Base-by-base conservation (phyloP, 2,329 filamentous ascomycete species). In the Neofusicoccum kwambonambiense region DNA sequence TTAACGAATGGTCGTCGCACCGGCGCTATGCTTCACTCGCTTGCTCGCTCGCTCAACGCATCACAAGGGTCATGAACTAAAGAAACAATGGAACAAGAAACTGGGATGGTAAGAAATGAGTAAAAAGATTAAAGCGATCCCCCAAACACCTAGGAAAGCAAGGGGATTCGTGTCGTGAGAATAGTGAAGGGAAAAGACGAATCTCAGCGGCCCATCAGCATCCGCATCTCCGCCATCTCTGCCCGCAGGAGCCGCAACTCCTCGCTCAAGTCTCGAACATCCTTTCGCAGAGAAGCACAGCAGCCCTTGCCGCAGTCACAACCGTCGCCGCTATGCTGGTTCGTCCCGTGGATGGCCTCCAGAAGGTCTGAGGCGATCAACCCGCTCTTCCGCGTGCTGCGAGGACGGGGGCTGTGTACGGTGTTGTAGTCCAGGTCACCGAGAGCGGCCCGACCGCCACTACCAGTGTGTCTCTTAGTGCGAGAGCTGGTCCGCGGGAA, bases 261-360 rank as follows among this genome's bases (percentile, higher is more conserved):
- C 6, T 60, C 63, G 9, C 45, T 27, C 27, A 65, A 22, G 9
- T 13, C 31, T 12, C 39, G n/a, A 4, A 60, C 27, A 1, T 65
- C 63, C 17, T 44, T 41, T 12, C 63, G 47, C 13, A 65, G 42
- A 13, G 45, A n/a, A 3, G 45, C 39, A n/a, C 63, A 65, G 42
- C 63, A 65, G 2, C 31, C n/a, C n/a, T 42, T 60, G 22, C 63
- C 63, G n/a, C 63, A 65, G 15, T 65, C 63, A n/a, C 63, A 65
- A 4, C 27, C n/a, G 17, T 60, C 27, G n/a, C 19, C 31, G 31
- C 13, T 31, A 1, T 60, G 42, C 15, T 60, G 34, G 19, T 50
- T 45, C 11, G n/a, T 31, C 4, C 35, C 27, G 17, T 60, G 56
- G 6, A 60, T 19, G n/a, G 11, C 56, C 22, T 47, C 56, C 8